phyloP scores from a whole-genome alignment of 2,329 filamentous ascomycete species.

The Penicillium sp. region DNA sequence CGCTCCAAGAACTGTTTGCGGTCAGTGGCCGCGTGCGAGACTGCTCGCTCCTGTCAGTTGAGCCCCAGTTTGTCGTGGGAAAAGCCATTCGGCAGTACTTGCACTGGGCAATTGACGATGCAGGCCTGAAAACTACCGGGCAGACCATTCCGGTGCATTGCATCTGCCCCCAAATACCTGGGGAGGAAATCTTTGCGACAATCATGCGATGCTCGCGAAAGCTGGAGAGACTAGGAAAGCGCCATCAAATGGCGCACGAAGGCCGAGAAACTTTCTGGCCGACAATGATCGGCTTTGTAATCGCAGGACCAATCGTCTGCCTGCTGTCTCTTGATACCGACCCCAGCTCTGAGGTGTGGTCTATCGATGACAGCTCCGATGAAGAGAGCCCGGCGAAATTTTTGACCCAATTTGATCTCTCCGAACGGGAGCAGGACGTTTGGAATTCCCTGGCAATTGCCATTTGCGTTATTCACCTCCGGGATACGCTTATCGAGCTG shows the following conservation, averaged over 20 bases:
- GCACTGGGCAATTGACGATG: conserved; percentile 56
- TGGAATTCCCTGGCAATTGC: conserved; percentile 62
- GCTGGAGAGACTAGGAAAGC: conserved; percentile 44
- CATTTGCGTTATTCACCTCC: conserved; percentile 55
- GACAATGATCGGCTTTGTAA: conserved; percentile 56
- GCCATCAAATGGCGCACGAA: conserved; percentile 39
- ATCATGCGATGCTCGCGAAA: conserved; percentile 46
- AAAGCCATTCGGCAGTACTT: conserved; percentile 50
- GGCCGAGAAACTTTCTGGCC: conserved; percentile 34
- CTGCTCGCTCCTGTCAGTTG: conserved; percentile 39
- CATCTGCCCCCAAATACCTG: conserved; percentile 42
- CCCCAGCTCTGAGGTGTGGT: conserved; percentile 23
- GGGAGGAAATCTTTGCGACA: conserved; percentile 41
- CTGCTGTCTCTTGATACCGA: conserved; percentile 53
- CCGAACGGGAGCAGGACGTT: conserved; percentile 55
- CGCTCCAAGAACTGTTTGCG: conserved; percentile 51
- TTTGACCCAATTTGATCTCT: conserved; percentile 56
- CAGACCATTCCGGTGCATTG: conserved; percentile 47
- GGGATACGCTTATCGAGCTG: conserved; percentile 51
- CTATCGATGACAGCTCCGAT: background rate
- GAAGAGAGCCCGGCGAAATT: conserved; percentile 28
- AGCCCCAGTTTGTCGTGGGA: conserved; percentile 39
- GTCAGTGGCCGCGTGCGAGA: conserved; percentile 55
- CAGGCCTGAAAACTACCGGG: conserved; percentile 37
- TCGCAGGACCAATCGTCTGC: conserved; percentile 53